These are phyloP conservation scores for Endogone sp. DNA, from an alignment of 192 early-diverging fungal genomes.

Conservation along the genomic window DNA sequence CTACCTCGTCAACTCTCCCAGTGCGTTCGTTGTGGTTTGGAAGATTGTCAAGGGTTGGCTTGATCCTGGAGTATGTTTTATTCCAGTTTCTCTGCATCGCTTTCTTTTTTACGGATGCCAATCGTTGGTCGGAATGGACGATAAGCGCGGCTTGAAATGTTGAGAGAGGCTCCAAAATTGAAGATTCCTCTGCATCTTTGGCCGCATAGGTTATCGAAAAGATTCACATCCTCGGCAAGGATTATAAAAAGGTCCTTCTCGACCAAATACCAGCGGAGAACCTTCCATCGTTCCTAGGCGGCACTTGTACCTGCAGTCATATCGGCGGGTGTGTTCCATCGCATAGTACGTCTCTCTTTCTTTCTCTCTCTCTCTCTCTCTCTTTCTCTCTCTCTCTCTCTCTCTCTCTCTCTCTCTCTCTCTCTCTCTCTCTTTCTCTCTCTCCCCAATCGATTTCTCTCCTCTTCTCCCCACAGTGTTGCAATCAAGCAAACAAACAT, in stretches of 20 bases:
- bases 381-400: neutral
- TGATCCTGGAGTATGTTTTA: slow-evolving; percentile 58
- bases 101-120: too few species aligned
- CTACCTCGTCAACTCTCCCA: slow-evolving; percentile 92
- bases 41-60: slow-evolving; percentile 73
- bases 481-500: too few species aligned
- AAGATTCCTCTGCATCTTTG: neutral
- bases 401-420: too few species aligned
- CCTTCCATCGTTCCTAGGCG: slow-evolving; percentile 68
- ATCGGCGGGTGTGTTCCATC: slow-evolving; percentile 60
- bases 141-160: too few species aligned
- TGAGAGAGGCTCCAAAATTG: neutral
- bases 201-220: slow-evolving; percentile 42
- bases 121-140: too few species aligned
- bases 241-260: slow-evolving; percentile 52
- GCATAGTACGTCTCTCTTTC: slow-evolving; percentile 19
- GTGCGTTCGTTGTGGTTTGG: slow-evolving; percentile 82
- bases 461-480: too few species aligned
- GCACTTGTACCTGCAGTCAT: slow-evolving; percentile 66
- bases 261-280: slow-evolving; percentile 63
- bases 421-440: too few species aligned
- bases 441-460: too few species aligned
- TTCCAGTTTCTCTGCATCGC: too few species aligned
- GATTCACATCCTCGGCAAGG: slow-evolving; percentile 62
- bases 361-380: neutral